Percentiles rank a stretch among this genome's conserved stretches.
These are phyloP conservation scores for Malus sylvestris DNA, from an alignment of 306 rosid species.

Conservation along the genomic window DNA sequence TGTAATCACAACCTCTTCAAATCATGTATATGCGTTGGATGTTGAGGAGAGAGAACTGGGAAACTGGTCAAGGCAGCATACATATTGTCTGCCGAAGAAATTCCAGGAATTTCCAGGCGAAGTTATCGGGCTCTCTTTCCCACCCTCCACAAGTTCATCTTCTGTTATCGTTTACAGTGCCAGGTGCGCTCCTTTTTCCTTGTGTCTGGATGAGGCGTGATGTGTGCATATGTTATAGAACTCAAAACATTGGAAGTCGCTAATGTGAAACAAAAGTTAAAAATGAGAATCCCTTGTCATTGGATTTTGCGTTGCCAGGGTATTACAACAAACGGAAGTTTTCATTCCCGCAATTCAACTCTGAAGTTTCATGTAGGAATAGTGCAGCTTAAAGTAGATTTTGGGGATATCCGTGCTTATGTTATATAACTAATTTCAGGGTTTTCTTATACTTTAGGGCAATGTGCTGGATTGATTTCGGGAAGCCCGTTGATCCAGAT, in stretches of 20 bases:
- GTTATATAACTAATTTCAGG: conserved; percentile 22
- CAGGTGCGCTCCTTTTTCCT: conserved; percentile 45
- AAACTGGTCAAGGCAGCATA: conserved; percentile 72
- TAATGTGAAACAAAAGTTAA: background rate
- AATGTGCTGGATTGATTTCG: conserved; percentile 87
- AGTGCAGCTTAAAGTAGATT: background rate
- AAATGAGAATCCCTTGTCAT: background rate
- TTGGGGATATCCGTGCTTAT: background rate
- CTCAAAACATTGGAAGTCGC: background rate
- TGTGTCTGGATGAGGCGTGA: background rate
- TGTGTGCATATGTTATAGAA: background rate
- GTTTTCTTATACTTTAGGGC: conserved; percentile 52
- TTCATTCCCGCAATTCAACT: background rate
- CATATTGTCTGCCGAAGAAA: conserved; percentile 69
- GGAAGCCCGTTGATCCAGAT: conserved; percentile 67
- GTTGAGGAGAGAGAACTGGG: conserved; percentile 83
- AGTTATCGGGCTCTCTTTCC: conserved; percentile 89
- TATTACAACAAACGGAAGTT: background rate
- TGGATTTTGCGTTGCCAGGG: background rate
- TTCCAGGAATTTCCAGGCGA: conserved; percentile 96
- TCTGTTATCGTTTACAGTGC: conserved; percentile 83
- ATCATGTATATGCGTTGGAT: conserved; percentile 85
- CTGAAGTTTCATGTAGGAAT: conserved; percentile 7
- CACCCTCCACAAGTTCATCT: conserved; percentile 55
- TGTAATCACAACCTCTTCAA: conserved; percentile 80